Base-by-base conservation (phyloP, 2,329 filamentous ascomycete genomes). In the Acrocalymma vagum region DNA sequence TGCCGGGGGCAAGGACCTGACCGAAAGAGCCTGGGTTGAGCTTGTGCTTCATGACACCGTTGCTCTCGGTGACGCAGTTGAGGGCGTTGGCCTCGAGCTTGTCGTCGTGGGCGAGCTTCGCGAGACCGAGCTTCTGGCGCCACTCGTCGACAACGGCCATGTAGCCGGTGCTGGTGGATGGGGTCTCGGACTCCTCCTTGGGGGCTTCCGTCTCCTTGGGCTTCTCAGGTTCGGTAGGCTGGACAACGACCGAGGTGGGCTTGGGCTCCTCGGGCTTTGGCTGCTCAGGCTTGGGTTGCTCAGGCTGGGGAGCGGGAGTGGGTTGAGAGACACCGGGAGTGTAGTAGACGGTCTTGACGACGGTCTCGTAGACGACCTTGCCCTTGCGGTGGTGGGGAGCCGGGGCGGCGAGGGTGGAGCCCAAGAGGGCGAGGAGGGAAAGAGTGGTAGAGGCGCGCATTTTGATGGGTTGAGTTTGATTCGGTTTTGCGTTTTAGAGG, bases 21-120 rank as follows among this genome's bases (percentile, higher is more conserved):
- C 48, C 61, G 38, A 32, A 51, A 26, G 60, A 53, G 26, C 61
- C 60, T n/a, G 48, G 24, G 59, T 60, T 58, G 30, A 65, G 61
- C 52, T 66, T 40, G 60, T 67, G 63, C 13, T 41, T 30, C 63
- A 67, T 67, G 18, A 51, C n/a, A 31, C 61, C 62, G 44, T 58
- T 55, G 34, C 58, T 46, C n/a, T 55, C 45, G 14, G 31, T 18
- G 34, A 58, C 60, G 25, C 44, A 48, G 35, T 63, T 49, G 28
- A 43, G 28, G 28, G 61, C 58, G 53, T 64, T 65, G 35, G 43
- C 25, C 49, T 60, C 45, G 41, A 66, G 63, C 36, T 48, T 48
- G 6, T 43, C 6, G 32, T 58, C 51, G 16, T 39, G 22, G 27
- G 33, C 29, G 29, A 66, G 58, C 1, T 29, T 3, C 29, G 32